Base-by-base conservation (phyloP, 805 yeast species). In the Torulaspora microellipsoides region DNA sequence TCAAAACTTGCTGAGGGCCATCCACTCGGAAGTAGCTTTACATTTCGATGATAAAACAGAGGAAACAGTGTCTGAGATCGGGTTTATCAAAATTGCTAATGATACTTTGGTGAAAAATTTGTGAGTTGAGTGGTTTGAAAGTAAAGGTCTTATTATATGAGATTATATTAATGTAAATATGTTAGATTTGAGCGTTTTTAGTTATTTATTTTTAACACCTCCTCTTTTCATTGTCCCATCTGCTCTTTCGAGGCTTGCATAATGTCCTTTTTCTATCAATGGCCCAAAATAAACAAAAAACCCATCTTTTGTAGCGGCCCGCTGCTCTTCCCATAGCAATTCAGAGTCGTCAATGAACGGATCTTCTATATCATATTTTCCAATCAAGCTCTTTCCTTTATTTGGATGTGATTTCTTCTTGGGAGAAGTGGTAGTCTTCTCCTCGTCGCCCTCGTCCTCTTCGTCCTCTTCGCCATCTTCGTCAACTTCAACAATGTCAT, bases 281-380 rank as follows among this genome's bases (percentile, higher is more conserved):
- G 95, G 95, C 0, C 99, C 99, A 70, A 89, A 86, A 64, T 81
- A 93, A 0, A 93, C 96, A 54, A 91, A 93, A 61, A 90, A 93
- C 1, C 98, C 99, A 58, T 93, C 98, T 52, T 85, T 85, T 0
- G 96, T 89, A 1, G 91, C 81, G 2, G 91, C 90, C 8, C 95
- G 81, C 56, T 85, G 95, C 62, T 90, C 96, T 65, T 93, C 99
- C 85, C 93, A 85, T 45, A 80, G 76, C 54, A 89, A 69, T 65
- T 93, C 99, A 12, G 87, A 77, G 65, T 93, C 99, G 67, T 93
- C 99, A 46, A 93, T 93, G 58, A 93, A 93, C 2, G 98, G 99
- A 64, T 93, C 99, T 47, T 85, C 81, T 38, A 78, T 72, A 61
- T 93, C 99, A 65, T 93, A 93, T 59, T 86, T 88, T 2, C 96